Evolutionary conservation across 108 stramenopile species (phyloP), one percentile per base, ranked within the genome.

Genomic region (Epipyxis sp.): DNA sequence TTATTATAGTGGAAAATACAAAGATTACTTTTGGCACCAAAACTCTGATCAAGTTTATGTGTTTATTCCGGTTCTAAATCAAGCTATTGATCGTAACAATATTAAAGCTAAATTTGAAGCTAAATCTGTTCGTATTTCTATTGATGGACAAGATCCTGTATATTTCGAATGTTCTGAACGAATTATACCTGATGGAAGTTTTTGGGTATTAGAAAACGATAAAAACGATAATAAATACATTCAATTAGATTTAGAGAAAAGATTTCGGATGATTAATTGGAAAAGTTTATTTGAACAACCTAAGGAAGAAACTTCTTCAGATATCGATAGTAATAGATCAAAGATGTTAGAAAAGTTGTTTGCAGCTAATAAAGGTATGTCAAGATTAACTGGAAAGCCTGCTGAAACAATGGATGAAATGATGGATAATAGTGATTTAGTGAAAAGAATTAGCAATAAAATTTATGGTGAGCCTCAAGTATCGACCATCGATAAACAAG

Each of bases 161-260:
- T 65, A 16, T 32, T 65, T 65, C 34, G 61, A 37, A 32, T 65
- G 27, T 29, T 32, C 3, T 65, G 61, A 65, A 35, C 3, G 61
- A 29, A 37, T 65, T 10, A 65, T 65, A 32, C 61, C 61, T 65
- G 61, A 65, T 65, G 61, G 61, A 35, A 65, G 61, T 32, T 65
- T 65, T 65, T 65, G 61, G 61, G 3, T 37, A 37, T 65, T 29
- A 6, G 61, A 65, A 65, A 6, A 29, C 6, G 61, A 65, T 25
- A 65, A 65, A 65, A 25, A 29, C 10, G 61, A 32, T 25, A 16
- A 65, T 10, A 29, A 32, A 65, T 65, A 35, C 25, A 3, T 65
- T 13, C 61, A 65, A 32, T 37, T 65, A 35, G 61, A 65, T 37
- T 37, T 65, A 25, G 61, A 65, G 35, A 65, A 65, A 25, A 29